Evolutionary conservation across 108 stramenopile genomes (phyloP).

Genomic region (Stephanodiscus minutulus): DNA sequence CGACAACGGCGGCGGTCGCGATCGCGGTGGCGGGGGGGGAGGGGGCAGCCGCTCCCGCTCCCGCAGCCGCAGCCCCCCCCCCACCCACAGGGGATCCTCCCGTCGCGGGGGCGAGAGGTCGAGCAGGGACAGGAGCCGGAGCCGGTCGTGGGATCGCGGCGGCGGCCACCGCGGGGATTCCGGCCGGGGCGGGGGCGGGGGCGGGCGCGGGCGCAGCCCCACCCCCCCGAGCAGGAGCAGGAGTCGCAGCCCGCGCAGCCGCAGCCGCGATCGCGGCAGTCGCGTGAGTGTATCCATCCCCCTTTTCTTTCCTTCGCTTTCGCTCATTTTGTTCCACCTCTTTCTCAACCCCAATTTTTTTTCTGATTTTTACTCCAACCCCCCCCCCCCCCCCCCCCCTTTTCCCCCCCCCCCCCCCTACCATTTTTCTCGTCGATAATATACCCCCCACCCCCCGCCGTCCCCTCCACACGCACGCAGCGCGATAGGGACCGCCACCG

Average conservation of each 20-base stretch:
- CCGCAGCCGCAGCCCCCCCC: slow-evolving; percentile 7
- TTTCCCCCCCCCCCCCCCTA: neutral
- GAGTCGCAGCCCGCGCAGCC: slow-evolving; percentile 25
- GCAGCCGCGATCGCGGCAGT: slow-evolving; percentile 10
- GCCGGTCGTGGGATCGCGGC: slow-evolving; percentile 24
- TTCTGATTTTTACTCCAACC: no score
- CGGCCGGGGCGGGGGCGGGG: slow-evolving; percentile 19
- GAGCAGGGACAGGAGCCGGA: slow-evolving; percentile 24
- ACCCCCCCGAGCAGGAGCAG: slow-evolving; percentile 12
- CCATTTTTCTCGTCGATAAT: no score
- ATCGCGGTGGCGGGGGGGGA: slow-evolving; percentile 8
- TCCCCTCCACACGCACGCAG: slow-evolving; percentile 1
- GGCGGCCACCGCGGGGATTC: slow-evolving; percentile 8
- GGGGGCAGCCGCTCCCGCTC: slow-evolving; percentile 25
- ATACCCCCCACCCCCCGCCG: no score
- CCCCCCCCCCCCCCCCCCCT: neutral
- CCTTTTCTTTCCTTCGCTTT: neutral
- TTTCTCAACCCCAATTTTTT: neutral
- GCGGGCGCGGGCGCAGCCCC: slow-evolving; percentile 17
- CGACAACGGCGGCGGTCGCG: slow-evolving; percentile 3
- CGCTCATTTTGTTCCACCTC: neutral
- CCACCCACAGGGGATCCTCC: neutral
- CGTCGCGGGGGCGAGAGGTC: slow-evolving; percentile 14
- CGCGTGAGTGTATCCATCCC: slow-evolving; percentile 8
- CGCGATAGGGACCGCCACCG: slow-evolving; percentile 38